Conservation (phyloP, 2,329 filamentous ascomycete species). For the Xylariomycetidae sp. region DNA sequence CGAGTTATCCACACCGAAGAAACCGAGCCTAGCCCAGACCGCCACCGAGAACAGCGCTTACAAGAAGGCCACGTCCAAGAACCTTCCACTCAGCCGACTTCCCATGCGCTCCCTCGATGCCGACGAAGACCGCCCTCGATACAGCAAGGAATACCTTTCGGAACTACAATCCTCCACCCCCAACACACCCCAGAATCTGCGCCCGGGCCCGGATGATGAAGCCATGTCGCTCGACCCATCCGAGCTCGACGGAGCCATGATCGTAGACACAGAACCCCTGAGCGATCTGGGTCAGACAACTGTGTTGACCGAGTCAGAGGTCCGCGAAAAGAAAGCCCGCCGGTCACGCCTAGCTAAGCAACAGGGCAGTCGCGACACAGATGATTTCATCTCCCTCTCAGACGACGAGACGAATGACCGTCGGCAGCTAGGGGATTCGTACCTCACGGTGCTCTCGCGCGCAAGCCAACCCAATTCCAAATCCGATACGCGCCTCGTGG, state of each 20-base stretch:
- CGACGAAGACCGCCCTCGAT: slow-evolving; percentile 69
- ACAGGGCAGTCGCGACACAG: slow-evolving; percentile 34
- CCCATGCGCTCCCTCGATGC: slow-evolving; percentile 52
- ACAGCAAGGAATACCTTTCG: slow-evolving; percentile 81
- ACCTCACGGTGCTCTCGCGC: slow-evolving; percentile 22
- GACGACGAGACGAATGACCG: slow-evolving; percentile 40
- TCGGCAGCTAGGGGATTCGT: slow-evolving; percentile 24
- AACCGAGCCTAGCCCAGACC: slow-evolving; percentile 56
- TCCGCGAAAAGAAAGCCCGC: slow-evolving; percentile 85
- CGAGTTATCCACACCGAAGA: slow-evolving; percentile 57
- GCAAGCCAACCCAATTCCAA: slow-evolving; percentile 40
- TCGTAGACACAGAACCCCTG: slow-evolving; percentile 47
- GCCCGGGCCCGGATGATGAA: slow-evolving; percentile 40
- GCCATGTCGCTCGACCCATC: slow-evolving; percentile 54
- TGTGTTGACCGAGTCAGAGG: slow-evolving; percentile 80
- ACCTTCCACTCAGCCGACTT: slow-evolving; percentile 39
- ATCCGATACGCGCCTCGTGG: slow-evolving; percentile 66
- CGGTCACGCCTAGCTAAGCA: slow-evolving; percentile 75
- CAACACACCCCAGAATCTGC: slow-evolving; percentile 66
- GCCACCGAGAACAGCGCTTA: slow-evolving; percentile 63
- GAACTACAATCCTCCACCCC: slow-evolving; percentile 84
- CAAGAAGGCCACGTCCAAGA: slow-evolving; percentile 46
- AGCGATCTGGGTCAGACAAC: slow-evolving; percentile 30
- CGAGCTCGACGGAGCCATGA: slow-evolving; percentile 58
- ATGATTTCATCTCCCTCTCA: slow-evolving; percentile 64